phyloP scores from a whole-genome alignment of 805 yeast genomes.

The Sugiyamaella boreocaroliniensis region DNA sequence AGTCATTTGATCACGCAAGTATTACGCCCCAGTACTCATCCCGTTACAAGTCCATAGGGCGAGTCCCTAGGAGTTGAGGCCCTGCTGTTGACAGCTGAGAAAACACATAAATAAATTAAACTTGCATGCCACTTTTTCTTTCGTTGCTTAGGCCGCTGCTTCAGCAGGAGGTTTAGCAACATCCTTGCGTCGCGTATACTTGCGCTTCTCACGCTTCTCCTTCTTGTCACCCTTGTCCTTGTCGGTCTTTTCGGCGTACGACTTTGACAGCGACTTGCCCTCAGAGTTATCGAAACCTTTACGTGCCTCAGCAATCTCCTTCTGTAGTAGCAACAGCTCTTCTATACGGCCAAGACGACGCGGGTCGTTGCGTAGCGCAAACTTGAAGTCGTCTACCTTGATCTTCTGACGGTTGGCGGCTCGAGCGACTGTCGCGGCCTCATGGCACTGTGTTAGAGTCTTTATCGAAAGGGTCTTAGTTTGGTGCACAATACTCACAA shows the following conservation, averaged over 20 bases:
- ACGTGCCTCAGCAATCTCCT: conserved; percentile 57
- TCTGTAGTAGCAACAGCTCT: conserved; percentile 54
- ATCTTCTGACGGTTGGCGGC: conserved; percentile 53
- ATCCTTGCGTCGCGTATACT: conserved; percentile 15
- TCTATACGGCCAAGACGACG: conserved; percentile 63
- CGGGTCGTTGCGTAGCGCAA: conserved; percentile 60
- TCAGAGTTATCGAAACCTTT: conserved; percentile 62
- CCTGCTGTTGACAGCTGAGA: no score
- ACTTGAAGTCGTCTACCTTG: conserved; percentile 66
- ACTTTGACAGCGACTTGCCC: conserved; percentile 34
- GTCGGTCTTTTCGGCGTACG: conserved; percentile 23
- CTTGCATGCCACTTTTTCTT: not conserved
- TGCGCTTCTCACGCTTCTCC: conserved; percentile 30
- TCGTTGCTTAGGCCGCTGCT: not conserved
- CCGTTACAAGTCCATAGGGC: no score
- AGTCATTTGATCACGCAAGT: not conserved
- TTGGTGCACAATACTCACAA: conserved; percentile 30
- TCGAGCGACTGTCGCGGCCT: conserved; percentile 45
- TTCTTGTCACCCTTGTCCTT: conserved; percentile 21
- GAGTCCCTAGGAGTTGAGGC: no score
- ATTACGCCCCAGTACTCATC: no score
- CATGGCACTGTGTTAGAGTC: conserved; percentile 36
- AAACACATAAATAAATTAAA: not conserved
- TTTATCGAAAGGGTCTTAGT: no score
- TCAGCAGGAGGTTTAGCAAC: no score